phyloP scores from a whole-genome alignment of 768 basidiomycete genomes.

The Lyophyllum shimeji region DNA sequence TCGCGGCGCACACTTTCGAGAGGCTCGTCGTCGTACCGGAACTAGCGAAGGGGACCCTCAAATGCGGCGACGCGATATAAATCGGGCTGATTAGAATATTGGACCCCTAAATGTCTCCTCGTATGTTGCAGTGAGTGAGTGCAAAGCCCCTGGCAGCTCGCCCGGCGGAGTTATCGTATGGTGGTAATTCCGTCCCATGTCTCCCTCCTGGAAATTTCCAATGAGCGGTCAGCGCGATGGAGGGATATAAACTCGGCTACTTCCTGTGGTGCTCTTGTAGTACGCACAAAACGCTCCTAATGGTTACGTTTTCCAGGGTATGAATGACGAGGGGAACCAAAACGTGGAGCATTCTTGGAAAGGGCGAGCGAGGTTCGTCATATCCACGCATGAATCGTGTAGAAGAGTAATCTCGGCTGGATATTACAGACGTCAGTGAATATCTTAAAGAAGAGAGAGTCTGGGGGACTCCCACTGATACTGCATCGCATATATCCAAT shows the following conservation, averaged over 20 bases:
- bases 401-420: neutral
- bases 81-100: too few relatives aligned
- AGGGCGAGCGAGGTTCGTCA: neutral
- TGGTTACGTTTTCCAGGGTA: neutral
- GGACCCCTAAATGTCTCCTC: too few relatives aligned
- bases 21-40: neutral
- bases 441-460: neutral
- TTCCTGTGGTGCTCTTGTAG: neutral
- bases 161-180: neutral
- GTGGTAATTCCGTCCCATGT: neutral
- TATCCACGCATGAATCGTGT: neutral
- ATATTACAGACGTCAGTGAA: neutral
- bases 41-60: neutral
- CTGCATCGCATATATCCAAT: neutral
- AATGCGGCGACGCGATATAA: too few relatives aligned
- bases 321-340: neutral
- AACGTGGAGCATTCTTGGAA: neutral
- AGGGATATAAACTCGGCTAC: neutral
- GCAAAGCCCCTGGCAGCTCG: too few relatives aligned
- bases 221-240: too few relatives aligned
- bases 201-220: too few relatives aligned
- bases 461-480: slow-evolving; percentile 1
- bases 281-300: neutral
- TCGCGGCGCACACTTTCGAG: neutral
- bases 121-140: too few relatives aligned